Evolutionary conservation across 2,329 filamentous ascomycete species (phyloP), one percentile per base, ranked within the genome.

Genomic region (Diaporthe sp.): DNA sequence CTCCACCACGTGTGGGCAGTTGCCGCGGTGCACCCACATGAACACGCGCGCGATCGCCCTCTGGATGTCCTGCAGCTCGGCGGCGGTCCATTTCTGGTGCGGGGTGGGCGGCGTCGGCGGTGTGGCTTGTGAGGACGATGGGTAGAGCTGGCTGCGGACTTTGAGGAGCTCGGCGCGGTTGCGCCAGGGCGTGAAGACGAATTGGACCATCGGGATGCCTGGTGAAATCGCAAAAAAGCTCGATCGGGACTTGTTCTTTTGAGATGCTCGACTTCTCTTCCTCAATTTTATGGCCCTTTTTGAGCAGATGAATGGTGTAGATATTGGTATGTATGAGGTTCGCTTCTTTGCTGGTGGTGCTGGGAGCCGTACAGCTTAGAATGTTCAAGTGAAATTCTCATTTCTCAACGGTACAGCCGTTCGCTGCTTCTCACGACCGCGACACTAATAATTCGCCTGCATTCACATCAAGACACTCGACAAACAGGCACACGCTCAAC

Each of bases 1-100:
- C 84, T 96, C 94, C 72, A 96, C 90, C 84, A 95, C 88, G 85
- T 96, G 93, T 73, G 94, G 94, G 77, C 95, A 93, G 80, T 91
- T 91, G 78, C 92, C 92, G 82, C 93, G 90, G 80, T 93, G 89
- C 88, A 93, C 91, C 93, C 93, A 94, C 84, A 92, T 89, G 57
- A 89, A 88, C 67, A 92, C 90, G 70, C 88, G 86, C 70, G 90
- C 88, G 67, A 92, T 90, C 75, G 90, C 88, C 76, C 83, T 82
- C 73, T 81, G 80, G 77, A 76, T 80, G 77, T 53, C 77, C 77
- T 74, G 78, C 71, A 72, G 71, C 76, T 75, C 63, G 22, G 53
- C 28, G 20, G 68, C 42, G 3, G 44, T 55, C 75, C 75, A 76
- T 49, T 58, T 58, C 37, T 42, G 37, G 28, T 37, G 42, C 10